Conservation (phyloP, 2,329 filamentous ascomycete species). For the Cordyceps fumosorosea region DNA sequence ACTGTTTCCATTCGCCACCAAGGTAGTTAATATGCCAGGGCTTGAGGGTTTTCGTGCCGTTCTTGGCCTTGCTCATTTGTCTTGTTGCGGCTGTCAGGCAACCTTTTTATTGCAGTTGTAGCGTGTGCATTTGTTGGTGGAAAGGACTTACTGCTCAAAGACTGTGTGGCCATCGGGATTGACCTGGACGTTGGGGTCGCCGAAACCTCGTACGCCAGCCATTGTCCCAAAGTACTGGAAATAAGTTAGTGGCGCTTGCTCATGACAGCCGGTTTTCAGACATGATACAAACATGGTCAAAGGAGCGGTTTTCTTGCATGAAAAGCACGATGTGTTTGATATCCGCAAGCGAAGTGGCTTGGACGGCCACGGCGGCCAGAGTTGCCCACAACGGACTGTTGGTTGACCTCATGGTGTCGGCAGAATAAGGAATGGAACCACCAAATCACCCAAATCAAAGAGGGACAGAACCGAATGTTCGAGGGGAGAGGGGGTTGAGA, state of each 20-base stretch:
- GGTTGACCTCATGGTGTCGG: neutral
- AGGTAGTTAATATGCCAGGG: slow-evolving; percentile 45
- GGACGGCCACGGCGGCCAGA: slow-evolving; percentile 15
- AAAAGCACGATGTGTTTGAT: slow-evolving; percentile 52
- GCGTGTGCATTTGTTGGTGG: neutral
- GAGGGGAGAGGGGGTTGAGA: neutral
- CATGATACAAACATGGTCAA: slow-evolving; percentile 24
- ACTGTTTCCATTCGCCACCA: slow-evolving; percentile 37
- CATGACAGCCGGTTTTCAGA: too few species aligned
- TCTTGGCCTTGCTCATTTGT: slow-evolving; percentile 33
- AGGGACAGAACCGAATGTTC: neutral
- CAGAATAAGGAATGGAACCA: neutral
- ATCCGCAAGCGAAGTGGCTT: slow-evolving; percentile 37
- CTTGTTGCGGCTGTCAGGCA: neutral
- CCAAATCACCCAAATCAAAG: neutral
- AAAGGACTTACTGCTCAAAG: slow-evolving; percentile 40
- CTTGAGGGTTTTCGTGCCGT: slow-evolving; percentile 38
- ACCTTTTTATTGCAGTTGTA: neutral
- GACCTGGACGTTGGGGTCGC: slow-evolving; percentile 31
- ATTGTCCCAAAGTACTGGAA: slow-evolving; percentile 47
- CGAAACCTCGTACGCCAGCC: slow-evolving; percentile 47
- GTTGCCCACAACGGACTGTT: neutral
- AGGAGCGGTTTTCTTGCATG: slow-evolving; percentile 41
- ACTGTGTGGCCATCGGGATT: slow-evolving; percentile 32
- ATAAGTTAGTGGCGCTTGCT: neutral